phyloP scores from a whole-genome alignment of 2,329 filamentous ascomycete species.

The Metarhizium brunneum region DNA sequence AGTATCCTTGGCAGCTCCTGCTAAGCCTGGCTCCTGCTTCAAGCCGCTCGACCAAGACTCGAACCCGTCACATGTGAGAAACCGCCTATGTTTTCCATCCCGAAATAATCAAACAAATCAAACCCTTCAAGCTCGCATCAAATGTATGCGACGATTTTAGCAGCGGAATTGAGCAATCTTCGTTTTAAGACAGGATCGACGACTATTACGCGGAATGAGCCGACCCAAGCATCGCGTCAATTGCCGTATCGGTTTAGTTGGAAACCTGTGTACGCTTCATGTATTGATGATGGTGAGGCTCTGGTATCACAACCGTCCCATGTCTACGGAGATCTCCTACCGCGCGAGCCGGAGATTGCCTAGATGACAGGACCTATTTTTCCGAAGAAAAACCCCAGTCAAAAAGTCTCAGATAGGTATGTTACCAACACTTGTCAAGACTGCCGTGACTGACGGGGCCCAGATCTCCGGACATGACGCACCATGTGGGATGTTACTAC shows the following conservation, averaged over 20 bases:
- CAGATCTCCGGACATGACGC: too few relatives aligned
- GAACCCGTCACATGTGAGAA: too few relatives aligned
- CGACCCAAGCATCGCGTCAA: not conserved
- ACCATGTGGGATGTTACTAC: too few relatives aligned
- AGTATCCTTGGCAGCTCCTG: too few relatives aligned
- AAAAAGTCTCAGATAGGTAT: not conserved
- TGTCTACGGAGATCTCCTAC: conserved; percentile 5
- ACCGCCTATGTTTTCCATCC: too few relatives aligned
- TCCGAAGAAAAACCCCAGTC: not conserved
- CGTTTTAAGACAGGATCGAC: not conserved
- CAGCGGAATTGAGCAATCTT: not conserved
- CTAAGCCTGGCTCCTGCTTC: too few relatives aligned
- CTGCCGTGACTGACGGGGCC: not conserved
- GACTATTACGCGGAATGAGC: not conserved
- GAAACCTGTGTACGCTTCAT: not conserved
- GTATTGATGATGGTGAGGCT: not conserved
- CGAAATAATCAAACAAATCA: too few relatives aligned
- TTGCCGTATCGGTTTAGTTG: not conserved
- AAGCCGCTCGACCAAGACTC: too few relatives aligned
- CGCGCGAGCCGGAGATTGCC: not conserved
- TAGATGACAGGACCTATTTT: not conserved
- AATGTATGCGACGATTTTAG: too few relatives aligned
- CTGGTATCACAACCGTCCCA: conserved; percentile 25
- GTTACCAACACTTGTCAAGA: not conserved
- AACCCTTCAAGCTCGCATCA: too few relatives aligned